Evolutionary conservation across 2,329 filamentous ascomycete species (phyloP).

Genomic region (Aspergillus melleus): DNA sequence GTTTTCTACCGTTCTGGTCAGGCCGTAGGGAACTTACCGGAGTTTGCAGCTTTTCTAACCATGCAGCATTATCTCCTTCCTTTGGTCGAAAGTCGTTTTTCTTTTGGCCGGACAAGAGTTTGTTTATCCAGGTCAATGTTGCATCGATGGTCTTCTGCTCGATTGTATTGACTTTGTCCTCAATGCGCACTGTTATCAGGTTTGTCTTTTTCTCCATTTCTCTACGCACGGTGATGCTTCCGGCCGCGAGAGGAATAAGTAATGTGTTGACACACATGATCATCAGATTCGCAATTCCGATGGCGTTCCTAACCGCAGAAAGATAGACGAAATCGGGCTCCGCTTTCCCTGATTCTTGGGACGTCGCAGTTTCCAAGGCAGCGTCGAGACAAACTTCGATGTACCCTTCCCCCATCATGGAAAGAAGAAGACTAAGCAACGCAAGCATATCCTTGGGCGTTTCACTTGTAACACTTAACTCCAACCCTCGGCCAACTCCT

Average conservation of each 20-base stretch:
- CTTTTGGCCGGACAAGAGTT: constrained; percentile 73
- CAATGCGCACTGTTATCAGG: constrained; percentile 71
- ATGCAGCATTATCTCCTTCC: constrained; percentile 63
- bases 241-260: constrained; percentile 82
- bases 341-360: constrained; percentile 74
- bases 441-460: constrained; percentile 92
- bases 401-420: constrained; percentile 83
- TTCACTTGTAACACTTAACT: constrained; percentile 82
- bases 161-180: constrained; percentile 76
- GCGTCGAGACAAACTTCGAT: constrained; percentile 66
- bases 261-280: constrained; percentile 88
- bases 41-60: constrained; percentile 77
- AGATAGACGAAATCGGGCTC: constrained; percentile 90
- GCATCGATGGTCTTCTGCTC: constrained; percentile 71
- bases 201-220: constrained; percentile 85
- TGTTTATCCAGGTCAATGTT: constrained; percentile 72
- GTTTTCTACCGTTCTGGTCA: too few species aligned
- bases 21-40: constrained; percentile 41
- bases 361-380: constrained; percentile 71
- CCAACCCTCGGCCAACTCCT: constrained; percentile 84
- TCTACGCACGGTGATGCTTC: constrained; percentile 84
- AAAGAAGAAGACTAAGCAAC: constrained; percentile 78
- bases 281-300: constrained; percentile 90
- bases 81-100: constrained; percentile 89
- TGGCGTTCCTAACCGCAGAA: constrained; percentile 72